Base-by-base conservation (phyloP, 2,329 filamentous ascomycete genomes). In the Eutypella sp. region DNA sequence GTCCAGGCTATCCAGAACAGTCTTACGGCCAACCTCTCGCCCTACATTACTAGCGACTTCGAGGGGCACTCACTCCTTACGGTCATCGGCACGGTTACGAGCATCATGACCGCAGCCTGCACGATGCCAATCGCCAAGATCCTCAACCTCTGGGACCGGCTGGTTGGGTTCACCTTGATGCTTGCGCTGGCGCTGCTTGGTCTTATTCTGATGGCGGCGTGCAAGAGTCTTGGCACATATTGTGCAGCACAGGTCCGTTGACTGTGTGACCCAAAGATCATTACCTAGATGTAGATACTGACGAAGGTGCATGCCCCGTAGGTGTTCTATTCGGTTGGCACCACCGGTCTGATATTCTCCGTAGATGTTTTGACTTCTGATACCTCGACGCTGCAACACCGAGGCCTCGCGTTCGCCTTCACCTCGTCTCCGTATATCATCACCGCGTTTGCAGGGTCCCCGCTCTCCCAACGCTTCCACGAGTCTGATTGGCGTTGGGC, bases 331-430 rank as follows among this genome's bases (percentile, higher is more conserved):
- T 75, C 71, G 41, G 71, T 79, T 37, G 81, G 81, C 4, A 59
- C 68, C 37, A 74, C 73, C 16, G 79, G 78, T 25, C 65, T 84
- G 41, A 72, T 73, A 41, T 83, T 80, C 52, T 70, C 75, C 37
- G 67, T 82, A 25, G 73, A 76, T 48, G 74, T 85, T 25, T 77
- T 84, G 58, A 78, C 80, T 47, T 78, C 81, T 34, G 82, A 85
- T 57, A 80, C 78, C 5, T 80, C 81, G 3, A 71, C 71, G 38
- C 65, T 85, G 24, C 72, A 76, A 53, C 81, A 84, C 58, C 73
- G 82, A 63, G 51, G 41, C 11, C 66, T 83, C 39, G 71, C 78
- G 25, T 75, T 77, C 33, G 77, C 78, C 2, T 72, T 83, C 47
- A 75, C 78, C 4, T 73, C 73, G 25, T 75, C 81, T 1, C 81